Evolutionary conservation across 2,329 filamentous ascomycete genomes (phyloP), one percentile per base, ranked within the genome.

Genomic region (Fusarium pilosicola): DNA sequence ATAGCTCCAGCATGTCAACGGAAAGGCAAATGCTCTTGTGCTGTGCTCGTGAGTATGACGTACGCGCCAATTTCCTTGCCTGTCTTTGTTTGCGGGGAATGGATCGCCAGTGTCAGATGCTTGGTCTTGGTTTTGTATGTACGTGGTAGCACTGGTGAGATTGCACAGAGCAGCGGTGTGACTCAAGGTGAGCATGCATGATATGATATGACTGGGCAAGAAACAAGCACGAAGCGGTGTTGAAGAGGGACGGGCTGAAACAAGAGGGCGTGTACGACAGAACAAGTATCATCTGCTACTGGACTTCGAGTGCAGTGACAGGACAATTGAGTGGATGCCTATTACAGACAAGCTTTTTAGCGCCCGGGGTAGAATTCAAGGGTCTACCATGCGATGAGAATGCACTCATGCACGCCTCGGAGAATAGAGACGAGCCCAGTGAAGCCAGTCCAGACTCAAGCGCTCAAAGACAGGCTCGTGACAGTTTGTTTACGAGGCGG

Each of bases 341-440:
- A 44, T 65, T 24, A 1, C 1, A 73, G 52, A 71, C 65, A 72
- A 72, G 69, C 69, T 72, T 71, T 71, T 73, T 71, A 73, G 69
- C 64, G 69, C 5, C 42, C 24, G 26, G 22, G 38, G 24, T 11
- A 36, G 11, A 32, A 39, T 22, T 28, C 39, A 24, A 46, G 42
- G 52, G 41, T 44, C 39, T 62, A 24, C 24, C 5, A 34, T 49
- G 42, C 49, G 6, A 28, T 49, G 38, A 55, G 2, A 17, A 24
- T 20, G 46, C 13, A 45, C n/a, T 13, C 30, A 1, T 36, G 32
- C 32, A 34, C 32, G 32, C 32, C 34, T 34, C 41, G 38, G 49
- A 39, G 26, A 34, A 24, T 24, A 22, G n/a, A 28, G 45, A 24
- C 28, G 22, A 28, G 20, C 22, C 26, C 26, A 11, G 18, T 34